Base-by-base conservation (phyloP, 1,139 yeast genomes). In the Wickerhamomyces sp. region DNA sequence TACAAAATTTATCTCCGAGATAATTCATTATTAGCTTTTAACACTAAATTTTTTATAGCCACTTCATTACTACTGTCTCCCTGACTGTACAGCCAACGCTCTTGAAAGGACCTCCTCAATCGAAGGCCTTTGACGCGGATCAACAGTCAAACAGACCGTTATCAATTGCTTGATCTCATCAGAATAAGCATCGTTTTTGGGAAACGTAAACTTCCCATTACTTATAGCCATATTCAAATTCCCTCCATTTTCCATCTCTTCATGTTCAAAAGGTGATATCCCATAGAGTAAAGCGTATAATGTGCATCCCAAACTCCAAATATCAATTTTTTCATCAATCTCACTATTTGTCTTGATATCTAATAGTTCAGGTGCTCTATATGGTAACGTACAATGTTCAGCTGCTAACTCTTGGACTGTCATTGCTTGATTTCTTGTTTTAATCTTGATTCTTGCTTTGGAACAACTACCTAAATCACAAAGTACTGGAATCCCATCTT, bases 301-400 rank as follows among this genome's bases (percentile, higher is more conserved):
- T 1, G 89, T 71, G 60, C 97, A 89, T 0, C 98, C 98, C 33
- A 90, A 64, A 7, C 95, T 84, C 98, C 98, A 91, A 18, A 91
- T 79, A 60, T 91, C 98, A 6, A 86, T 82, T 45, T 78, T 75
- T 59, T 86, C 95, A 48, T 83, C 81, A 40, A 91, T 72, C 6
- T 66, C 65, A 13, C 77, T 63, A 41, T 83, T 82, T 0, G 88
- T 78, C 43, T 78, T 79, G 43, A 89, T 86, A 56, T 88, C 94
- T 48, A 90, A 69, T 40, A 91, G 69, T 60, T 91, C 98, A 0
- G 98, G 98, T 0, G 97, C 96, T 36, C 96, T 69, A 63, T 85
- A 91, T 0, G 95, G 93, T 48, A 88, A 68, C 1, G 96, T 86
- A 59, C 96, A 88, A 62, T 87, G 90, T 59, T 86, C 95, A 49